These are phyloP conservation scores for Saussurea involucrata DNA, from an alignment of 129 eudicot species.

Conservation along the genomic window DNA sequence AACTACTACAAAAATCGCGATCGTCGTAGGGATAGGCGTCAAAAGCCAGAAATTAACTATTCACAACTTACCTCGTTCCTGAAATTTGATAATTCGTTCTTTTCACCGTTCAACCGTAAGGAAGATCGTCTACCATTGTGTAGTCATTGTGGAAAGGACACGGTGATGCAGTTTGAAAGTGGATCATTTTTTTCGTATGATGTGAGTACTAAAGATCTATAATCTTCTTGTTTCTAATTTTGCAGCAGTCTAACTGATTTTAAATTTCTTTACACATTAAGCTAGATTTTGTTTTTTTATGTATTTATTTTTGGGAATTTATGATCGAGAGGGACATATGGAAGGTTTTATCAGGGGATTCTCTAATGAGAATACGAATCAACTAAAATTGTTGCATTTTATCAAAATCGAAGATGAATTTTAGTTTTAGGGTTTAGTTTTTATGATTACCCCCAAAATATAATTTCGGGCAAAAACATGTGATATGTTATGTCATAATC, in stretches of 20 bases:
- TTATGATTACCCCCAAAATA: background rate
- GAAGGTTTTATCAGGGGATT: background rate
- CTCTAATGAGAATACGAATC: background rate
- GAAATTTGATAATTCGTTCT: background rate
- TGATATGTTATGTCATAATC: background rate
- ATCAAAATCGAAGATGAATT: background rate
- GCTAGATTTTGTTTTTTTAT: background rate
- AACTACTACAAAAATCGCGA: background rate
- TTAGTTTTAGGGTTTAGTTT: constrained; percentile 1
- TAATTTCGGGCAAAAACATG: background rate
- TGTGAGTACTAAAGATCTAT: background rate
- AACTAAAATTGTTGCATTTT: background rate
- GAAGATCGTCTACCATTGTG: background rate
- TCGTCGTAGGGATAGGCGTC: background rate
- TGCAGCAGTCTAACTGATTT: background rate
- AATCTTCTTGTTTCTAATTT: background rate
- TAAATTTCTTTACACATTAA: background rate
- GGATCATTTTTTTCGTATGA: constrained; percentile 6
- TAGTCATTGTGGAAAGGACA: background rate
- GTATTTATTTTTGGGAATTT: background rate
- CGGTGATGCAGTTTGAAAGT: background rate
- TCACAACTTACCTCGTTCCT: background rate
- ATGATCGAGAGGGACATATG: background rate
- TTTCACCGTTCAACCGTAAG: constrained; percentile 1
- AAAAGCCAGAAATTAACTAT: background rate